A percentile compares a stretch with the other conserved stretches of the same genome.
These are phyloP conservation scores for Wolfiporia cocos DNA, from an alignment of 1,284 basidiomycete genomes.

Conservation along the genomic window DNA sequence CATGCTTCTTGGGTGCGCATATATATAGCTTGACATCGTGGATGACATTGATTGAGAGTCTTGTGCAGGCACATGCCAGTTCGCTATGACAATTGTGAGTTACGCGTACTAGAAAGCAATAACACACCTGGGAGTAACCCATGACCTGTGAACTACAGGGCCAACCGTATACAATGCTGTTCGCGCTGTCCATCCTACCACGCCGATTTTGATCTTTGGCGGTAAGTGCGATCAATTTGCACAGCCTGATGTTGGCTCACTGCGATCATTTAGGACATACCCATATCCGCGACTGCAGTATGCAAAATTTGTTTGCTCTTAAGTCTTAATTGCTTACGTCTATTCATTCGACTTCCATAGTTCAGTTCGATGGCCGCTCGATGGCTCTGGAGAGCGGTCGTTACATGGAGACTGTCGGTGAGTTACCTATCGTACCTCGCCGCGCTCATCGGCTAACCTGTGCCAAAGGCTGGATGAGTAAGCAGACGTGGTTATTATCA, in stretches of 20 bases:
- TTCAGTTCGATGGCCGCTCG: constrained; percentile 55
- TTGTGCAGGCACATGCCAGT: constrained; percentile 64
- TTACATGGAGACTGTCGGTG: constrained; percentile 85
- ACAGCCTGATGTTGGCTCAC: not conserved
- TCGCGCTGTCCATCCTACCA: constrained; percentile 61
- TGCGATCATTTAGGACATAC: constrained; percentile 53
- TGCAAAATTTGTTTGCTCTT: constrained; percentile 20
- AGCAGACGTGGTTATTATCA: too few relatives aligned
- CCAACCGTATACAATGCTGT: constrained; percentile 70
- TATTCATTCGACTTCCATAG: constrained; percentile 17
- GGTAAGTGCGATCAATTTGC: constrained; percentile 28
- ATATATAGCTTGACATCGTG: constrained; percentile 1
- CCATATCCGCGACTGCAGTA: constrained; percentile 75
- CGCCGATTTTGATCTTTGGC: constrained; percentile 79
- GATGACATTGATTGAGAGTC: not conserved
- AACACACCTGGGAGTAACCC: not conserved
- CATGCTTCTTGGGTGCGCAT: constrained; percentile 56
- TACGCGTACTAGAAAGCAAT: not conserved
- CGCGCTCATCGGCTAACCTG: not conserved
- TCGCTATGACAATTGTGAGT: constrained; percentile 50
- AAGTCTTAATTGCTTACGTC: not conserved
- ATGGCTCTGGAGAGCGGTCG: constrained; percentile 77
- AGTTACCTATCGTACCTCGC: constrained; percentile 9
- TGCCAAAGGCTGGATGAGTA: constrained; percentile 39
- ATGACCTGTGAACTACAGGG: constrained; percentile 37